Base-by-base conservation (phyloP, 2,329 filamentous ascomycete species). In the Cordyceps sp. region DNA sequence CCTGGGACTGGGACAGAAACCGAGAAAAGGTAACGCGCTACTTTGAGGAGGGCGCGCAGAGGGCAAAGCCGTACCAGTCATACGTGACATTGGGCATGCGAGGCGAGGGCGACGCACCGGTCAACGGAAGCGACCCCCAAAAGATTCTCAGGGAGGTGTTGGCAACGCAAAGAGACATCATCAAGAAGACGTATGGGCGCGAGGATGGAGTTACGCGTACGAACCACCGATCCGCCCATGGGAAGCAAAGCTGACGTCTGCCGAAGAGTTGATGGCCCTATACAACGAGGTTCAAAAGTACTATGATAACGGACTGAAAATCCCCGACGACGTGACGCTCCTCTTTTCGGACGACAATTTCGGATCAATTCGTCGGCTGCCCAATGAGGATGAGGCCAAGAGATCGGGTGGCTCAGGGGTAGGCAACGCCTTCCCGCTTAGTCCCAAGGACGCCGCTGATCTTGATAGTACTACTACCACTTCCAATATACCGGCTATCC, bases 251-350 rank as follows among this genome's bases (percentile, higher is more conserved):
- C 32, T 38, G 17, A 27, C 18, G 9, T 5, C 6, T 6, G 28
- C 29, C 0, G 30, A 59, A 41, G 70, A 78, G 44, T 59, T 76
- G 34, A 67, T 73, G 58, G 73, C 71, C 10, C 46, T 78, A 21
- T 79, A 78, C 44, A 77, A 77, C 35, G 73, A 78, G 36, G 70
- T 78, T 0, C 66, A 71, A 40, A 63, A 62, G 10, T 73, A 76
- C 38, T 76, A 71, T 24, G 68, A 78, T 30, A 59, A 61, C 1
- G 71, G 72, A 1, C 58, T 77, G 38, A 48, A 58, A 2, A 64
- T 75, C 0, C 68, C 71, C 0, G 70, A 76, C 2, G 65, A 75
- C 39, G 62, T 78, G 6, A 77, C 68, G 0, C 50, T 78, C 3
- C 50, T 78, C 0, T 77, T 71, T 48, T 59, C 69, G 0, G 73